A percentile compares a stretch with the other conserved stretches of the same genome.
Conservation (phyloP, 495 filamentous ascomycete species). For the Hyphodiscus hymeniophilus region DNA sequence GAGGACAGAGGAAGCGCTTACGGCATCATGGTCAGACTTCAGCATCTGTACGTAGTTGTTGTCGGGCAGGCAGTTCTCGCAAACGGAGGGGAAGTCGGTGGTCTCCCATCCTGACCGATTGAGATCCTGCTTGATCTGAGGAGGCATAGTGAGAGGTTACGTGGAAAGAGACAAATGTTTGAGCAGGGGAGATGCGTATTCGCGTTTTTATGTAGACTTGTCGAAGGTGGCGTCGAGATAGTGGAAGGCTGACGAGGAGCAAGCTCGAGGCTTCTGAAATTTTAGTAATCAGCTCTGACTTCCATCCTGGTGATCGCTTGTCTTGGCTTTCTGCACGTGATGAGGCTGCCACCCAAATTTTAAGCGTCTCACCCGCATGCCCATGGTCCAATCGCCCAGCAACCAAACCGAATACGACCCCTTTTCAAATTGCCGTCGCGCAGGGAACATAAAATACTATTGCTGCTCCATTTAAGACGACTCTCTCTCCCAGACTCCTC, state of each 20-base stretch:
- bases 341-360: no score
- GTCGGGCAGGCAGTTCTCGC: constrained; percentile 76
- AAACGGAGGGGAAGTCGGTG: constrained; percentile 69
- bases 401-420: no score
- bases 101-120: constrained; percentile 95
- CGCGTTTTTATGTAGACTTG: not conserved
- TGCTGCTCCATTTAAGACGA: not conserved
- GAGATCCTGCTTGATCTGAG: constrained; percentile 87
- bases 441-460: not conserved
- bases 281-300: constrained; percentile 2
- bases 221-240: not conserved
- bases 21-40: constrained; percentile 82
- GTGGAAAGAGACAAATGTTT: no score
- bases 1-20: constrained; percentile 41
- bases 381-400: not conserved
- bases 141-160: constrained; percentile 33
- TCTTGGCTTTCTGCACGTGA: not conserved
- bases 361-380: no score
- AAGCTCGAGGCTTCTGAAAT: not conserved
- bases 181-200: not conserved
- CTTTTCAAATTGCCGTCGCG: not conserved
- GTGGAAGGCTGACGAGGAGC: not conserved
- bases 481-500: not conserved
- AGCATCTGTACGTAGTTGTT: constrained; percentile 99
- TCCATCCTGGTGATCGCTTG: no score